Evolutionary conservation across 306 rosid species (phyloP), one percentile per base, ranked within the genome.

Genomic region (Ziziphus jujuba): DNA sequence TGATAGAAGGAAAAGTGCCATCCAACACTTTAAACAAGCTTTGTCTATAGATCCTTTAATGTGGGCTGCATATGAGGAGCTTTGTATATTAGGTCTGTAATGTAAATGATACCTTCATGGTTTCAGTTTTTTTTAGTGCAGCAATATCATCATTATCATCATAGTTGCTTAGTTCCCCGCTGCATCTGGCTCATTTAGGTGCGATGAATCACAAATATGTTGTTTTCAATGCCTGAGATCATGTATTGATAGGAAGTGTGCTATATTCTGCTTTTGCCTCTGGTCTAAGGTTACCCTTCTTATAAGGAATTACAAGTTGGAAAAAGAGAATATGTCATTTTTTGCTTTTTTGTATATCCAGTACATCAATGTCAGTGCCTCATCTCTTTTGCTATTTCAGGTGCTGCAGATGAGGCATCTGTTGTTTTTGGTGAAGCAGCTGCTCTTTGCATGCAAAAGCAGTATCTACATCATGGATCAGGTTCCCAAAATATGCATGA

Each of bases 371-470:
- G 20, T 73, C 33, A 22, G 15, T 45, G 57, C 57, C 14, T 77
- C 61, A 28, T 31, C 64, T 69, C 78, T 72, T 61, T 71, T 11
- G 43, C 73, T 59, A 16, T 69, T 44, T 70, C 71, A 95, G 99
- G 97, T 63, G 88, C 88, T 72, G 97, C 99, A 52, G 99, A 95
- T 77, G 99, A 95, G 71, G 99, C 96, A 79, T 72, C 89, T 69
- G 76, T 74, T 50, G 87, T 95, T 80, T 95, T 88, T 72, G 95
- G 97, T 77, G 99, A 95, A 79, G 81, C 92, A 49, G 97, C 99
- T 73, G 89, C 87, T 80, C 84, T 81, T 72, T 79, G 87, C 73
- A 67, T 95, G 72, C 97, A 90, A 76, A 95, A 88, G 71, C 97
- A 95, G 65, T 87, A 87, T 79, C 55, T 88, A 71, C 77, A 69